Percentiles rank a stretch among this genome's conserved stretches.
Evolutionary conservation across 306 rosid species (phyloP).

Genomic region (Trifolium subterraneum): DNA sequence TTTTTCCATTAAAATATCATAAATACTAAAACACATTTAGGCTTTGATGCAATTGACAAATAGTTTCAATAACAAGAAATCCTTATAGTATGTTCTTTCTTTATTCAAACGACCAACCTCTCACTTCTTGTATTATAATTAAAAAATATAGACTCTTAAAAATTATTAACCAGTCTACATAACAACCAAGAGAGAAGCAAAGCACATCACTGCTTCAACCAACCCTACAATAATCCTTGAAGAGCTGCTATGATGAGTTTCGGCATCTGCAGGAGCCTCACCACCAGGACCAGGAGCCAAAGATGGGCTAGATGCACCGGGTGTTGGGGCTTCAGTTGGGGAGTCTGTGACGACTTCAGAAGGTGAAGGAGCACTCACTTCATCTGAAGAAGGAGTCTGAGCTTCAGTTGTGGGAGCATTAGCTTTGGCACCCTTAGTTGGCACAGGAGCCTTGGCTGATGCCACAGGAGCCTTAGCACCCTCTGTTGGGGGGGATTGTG

Average conservation of each 20-base stretch:
- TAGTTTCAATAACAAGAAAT: slow-evolving; percentile 16
- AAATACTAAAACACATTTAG: too few species aligned
- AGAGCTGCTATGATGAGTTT: background rate
- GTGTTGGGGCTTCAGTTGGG: background rate
- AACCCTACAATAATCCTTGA: slow-evolving; percentile 32
- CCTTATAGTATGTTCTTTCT: background rate
- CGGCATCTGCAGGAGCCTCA: slow-evolving; percentile 34
- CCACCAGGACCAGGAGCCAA: slow-evolving; percentile 41
- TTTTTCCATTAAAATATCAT: too few species aligned
- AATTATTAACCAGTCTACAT: slow-evolving; percentile 5
- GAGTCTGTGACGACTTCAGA: background rate
- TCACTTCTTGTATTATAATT: too few species aligned
- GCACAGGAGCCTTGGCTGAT: background rate
- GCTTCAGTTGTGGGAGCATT: too few species aligned
- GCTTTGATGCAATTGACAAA: slow-evolving; percentile 4
- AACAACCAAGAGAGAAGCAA: slow-evolving; percentile 44
- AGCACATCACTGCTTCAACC: slow-evolving; percentile 41
- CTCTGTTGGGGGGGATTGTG: background rate
- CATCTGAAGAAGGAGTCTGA: too few species aligned
- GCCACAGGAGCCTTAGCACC: background rate
- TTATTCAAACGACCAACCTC: background rate
- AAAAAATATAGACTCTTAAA: background rate
- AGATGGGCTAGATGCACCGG: background rate
- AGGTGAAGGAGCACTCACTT: slow-evolving; percentile 25
- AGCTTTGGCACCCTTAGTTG: background rate